Base-by-base conservation (phyloP, 2,329 filamentous ascomycete genomes). In the Alternaria triticimaculans region DNA sequence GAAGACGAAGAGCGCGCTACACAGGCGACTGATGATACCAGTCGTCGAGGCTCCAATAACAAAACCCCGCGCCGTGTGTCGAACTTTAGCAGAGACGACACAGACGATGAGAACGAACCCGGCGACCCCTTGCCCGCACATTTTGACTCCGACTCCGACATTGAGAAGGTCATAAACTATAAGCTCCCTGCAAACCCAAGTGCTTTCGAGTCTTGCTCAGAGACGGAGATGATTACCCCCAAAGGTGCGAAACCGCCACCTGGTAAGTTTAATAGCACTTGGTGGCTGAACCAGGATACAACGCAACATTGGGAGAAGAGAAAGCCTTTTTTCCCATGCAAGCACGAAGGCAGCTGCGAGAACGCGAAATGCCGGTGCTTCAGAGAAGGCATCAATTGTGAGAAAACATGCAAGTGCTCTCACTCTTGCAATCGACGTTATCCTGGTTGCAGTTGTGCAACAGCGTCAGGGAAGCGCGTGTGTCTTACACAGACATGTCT, bases 391-490 rank as follows among this genome's bases (percentile, higher is more conserved):
- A 81, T 93, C 20, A 84, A 90, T 18, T 95, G 92, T 73, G 92
- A 94, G 68, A 91, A 90, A 68, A 89, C 88, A 64, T 95, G 92
- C 73, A 85, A 84, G 3, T 95, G 92, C 72, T 83, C 88, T 54
- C 81, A 82, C 1, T 81, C 81, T 7, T 91, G 91, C 58, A 87
- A 87, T 11, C 72, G 81, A n/a, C 80, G 82, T 21, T 84, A 80
- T 63, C 72, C 72, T 55, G 83, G 83, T 9, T 85, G 83, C 68
- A 70, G 53, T 25, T 84, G 83, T 60, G 61, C 71, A 6, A 66
- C 63, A 20, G 62, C 62, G 12, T 55, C 44, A 18, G 53, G 56
- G 7, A 73, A 71, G 83, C 89, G 76, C 14, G 81, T 79, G 61
- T 81, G 76, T 44, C 65, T 76, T n/a, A 76, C 76, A 11, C 69